phyloP scores from a whole-genome alignment of 345 rosid species.

The Garcia nutans region DNA sequence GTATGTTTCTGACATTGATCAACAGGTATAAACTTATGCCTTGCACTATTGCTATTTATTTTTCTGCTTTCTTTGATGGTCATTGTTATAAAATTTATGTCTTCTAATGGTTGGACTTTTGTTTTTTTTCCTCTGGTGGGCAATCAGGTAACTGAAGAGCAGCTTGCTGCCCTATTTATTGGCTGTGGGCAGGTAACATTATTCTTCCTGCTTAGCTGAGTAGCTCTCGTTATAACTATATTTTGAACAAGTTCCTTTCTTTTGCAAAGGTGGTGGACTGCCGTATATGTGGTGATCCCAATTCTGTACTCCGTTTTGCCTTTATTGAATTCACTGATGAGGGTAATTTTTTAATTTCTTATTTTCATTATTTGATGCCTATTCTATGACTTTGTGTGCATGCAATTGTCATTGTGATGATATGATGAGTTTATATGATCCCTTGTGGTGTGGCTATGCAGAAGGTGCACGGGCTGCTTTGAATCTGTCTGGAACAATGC shows the following conservation, averaged over 20 bases:
- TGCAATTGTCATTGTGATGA: not conserved
- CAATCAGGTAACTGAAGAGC: slow-evolving; percentile 88
- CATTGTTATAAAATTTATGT: not conserved
- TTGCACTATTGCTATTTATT: not conserved
- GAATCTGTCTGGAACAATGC: slow-evolving; percentile 77
- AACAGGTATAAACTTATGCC: slow-evolving; percentile 50
- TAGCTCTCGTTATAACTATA: not conserved
- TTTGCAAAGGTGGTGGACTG: slow-evolving; percentile 78
- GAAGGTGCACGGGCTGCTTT: slow-evolving; percentile 79
- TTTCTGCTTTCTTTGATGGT: not conserved
- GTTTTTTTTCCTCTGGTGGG: not conserved
- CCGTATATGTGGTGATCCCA: slow-evolving; percentile 95
- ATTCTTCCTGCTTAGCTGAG: slow-evolving; percentile 18
- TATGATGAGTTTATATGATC: slow-evolving; percentile 8
- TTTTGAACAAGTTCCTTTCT: slow-evolving; percentile 18
- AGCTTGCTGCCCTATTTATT: slow-evolving; percentile 86
- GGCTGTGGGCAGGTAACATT: slow-evolving; percentile 72
- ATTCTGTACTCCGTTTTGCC: slow-evolving; percentile 91
- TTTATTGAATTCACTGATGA: slow-evolving; percentile 90
- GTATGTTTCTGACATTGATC: slow-evolving; percentile 91
- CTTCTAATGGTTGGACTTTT: slow-evolving; percentile 1
- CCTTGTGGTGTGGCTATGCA: slow-evolving; percentile 33
- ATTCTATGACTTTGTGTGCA: not conserved
- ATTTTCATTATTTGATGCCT: not conserved
- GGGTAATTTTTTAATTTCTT: slow-evolving; percentile 41